phyloP scores from a whole-genome alignment of 2,329 filamentous ascomycete genomes.

The Nemania serpens region DNA sequence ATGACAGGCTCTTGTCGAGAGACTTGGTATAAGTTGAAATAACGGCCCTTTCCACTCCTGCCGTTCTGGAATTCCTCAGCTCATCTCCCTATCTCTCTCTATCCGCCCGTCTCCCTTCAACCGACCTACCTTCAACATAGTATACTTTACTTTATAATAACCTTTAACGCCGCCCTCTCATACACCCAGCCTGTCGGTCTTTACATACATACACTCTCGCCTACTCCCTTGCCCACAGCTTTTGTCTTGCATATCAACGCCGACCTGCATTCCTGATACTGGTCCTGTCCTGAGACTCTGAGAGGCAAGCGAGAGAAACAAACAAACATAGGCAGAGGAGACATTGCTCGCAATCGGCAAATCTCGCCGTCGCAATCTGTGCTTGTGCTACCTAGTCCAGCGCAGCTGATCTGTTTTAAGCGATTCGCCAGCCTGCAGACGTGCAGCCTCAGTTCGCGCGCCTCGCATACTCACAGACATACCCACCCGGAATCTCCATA shows the following conservation, averaged over 20 bases:
- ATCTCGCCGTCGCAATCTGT: constrained; percentile 24
- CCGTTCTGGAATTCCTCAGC: constrained; percentile 36
- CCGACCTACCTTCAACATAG: constrained; percentile 11
- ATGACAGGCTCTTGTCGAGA: constrained; percentile 19
- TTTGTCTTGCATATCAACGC: constrained; percentile 27
- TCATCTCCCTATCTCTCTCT: constrained; percentile 27
- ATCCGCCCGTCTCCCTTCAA: not conserved
- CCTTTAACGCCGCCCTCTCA: constrained; percentile 24
- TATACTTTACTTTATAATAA: constrained; percentile 36
- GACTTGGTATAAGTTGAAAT: constrained; percentile 42
- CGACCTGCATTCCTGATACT: constrained; percentile 25
- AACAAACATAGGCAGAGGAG: constrained; percentile 15
- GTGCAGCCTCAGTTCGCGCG: constrained; percentile 30
- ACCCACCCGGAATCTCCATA: constrained; percentile 29
- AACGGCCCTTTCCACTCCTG: constrained; percentile 36
- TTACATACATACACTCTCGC: constrained; percentile 10
- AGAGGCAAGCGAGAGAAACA: constrained; percentile 21
- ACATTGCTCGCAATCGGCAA: constrained; percentile 11
- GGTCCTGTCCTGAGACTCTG: constrained; percentile 22
- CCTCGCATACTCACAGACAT: constrained; percentile 31
- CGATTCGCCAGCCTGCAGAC: constrained; percentile 37
- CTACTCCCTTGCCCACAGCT: constrained; percentile 23
- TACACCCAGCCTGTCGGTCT: constrained; percentile 6
- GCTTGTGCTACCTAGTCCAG: constrained; percentile 40
- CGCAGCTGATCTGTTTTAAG: constrained; percentile 36